Conservation (phyloP, 306 rosid genomes). For the Benincasa hispida region DNA sequence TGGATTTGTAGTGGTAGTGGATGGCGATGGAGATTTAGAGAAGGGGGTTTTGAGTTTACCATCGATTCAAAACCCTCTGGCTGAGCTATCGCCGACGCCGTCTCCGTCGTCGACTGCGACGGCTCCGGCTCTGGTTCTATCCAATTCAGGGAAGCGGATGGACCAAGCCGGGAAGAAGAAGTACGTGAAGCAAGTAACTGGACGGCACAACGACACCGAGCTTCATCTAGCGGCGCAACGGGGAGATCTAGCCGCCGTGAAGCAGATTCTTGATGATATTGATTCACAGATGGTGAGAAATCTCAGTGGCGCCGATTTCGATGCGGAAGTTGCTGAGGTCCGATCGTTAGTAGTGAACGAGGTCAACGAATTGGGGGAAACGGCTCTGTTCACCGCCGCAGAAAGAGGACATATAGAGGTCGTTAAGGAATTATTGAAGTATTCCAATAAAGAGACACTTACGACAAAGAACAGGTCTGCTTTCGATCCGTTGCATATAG, state of each 20-base stretch:
- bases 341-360: slow-evolving; percentile 72
- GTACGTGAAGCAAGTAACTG: slow-evolving; percentile 97
- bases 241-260: slow-evolving; percentile 82
- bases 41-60: slow-evolving; percentile 23
- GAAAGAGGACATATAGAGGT: slow-evolving; percentile 75
- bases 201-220: slow-evolving; percentile 87
- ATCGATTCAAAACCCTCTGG: slow-evolving; percentile 18
- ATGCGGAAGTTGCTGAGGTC: slow-evolving; percentile 81
- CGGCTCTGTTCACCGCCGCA: slow-evolving; percentile 81
- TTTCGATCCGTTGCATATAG: slow-evolving; percentile 78
- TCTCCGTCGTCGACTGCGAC: slow-evolving; percentile 46
- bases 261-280: slow-evolving; percentile 66
- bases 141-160: slow-evolving; percentile 90
- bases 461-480: slow-evolving; percentile 57
- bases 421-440: slow-evolving; percentile 66
- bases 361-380: slow-evolving; percentile 83
- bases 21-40: slow-evolving; percentile 34
- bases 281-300: slow-evolving; percentile 64
- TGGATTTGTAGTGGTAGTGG: slow-evolving; percentile 10
- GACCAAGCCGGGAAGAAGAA: slow-evolving; percentile 95
- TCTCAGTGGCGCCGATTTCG: slow-evolving; percentile 45
- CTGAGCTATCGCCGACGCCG: slow-evolving; percentile 61
- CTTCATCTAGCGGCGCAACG: slow-evolving; percentile 96
- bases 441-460: slow-evolving; percentile 44
- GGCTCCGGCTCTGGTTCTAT: slow-evolving; percentile 86